These are phyloP conservation scores for Eutrema yunnanense DNA, from an alignment of 345 rosid species.

Conservation along the genomic window DNA sequence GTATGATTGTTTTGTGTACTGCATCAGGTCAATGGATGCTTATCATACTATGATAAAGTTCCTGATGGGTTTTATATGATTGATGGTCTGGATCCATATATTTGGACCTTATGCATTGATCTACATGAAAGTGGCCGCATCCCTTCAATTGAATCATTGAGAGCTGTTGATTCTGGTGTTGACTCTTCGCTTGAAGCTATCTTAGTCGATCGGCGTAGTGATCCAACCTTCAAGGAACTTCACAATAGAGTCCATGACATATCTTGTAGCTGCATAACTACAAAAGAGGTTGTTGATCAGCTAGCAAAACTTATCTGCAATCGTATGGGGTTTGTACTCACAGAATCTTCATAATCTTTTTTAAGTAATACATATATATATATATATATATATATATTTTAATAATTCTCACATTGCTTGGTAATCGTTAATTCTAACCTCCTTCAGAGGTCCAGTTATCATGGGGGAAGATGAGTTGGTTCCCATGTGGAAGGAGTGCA, in stretches of 20 bases:
- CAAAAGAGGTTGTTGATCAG: conserved; percentile 90
- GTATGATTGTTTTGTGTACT: conserved; percentile 23
- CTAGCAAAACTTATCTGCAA: conserved; percentile 89
- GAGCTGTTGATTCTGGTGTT: conserved; percentile 59
- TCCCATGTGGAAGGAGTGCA: conserved; percentile 74
- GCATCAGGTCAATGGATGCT: conserved; percentile 89
- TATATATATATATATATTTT: background rate
- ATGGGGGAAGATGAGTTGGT: conserved; percentile 61
- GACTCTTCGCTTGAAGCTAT: conserved; percentile 75
- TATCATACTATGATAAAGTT: conserved; percentile 84
- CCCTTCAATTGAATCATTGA: conserved; percentile 81
- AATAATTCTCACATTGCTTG: conserved; percentile 29
- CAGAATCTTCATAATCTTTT: conserved; percentile 6
- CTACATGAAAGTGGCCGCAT: conserved; percentile 77
- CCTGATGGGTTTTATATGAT: conserved; percentile 97
- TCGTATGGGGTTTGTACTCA: conserved; percentile 77
- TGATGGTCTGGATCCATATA: conserved; percentile 83
- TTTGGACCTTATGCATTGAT: conserved; percentile 91
- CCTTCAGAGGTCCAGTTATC: conserved; percentile 63
- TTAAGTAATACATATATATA: conserved; percentile 3
- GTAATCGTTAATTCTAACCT: conserved; percentile 1
- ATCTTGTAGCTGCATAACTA: conserved; percentile 60
- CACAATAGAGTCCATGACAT: conserved; percentile 69
- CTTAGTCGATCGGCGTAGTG: conserved; percentile 69
- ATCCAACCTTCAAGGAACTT: conserved; percentile 76